A percentile compares a stretch with the other conserved stretches of the same genome.
phyloP scores from a whole-genome alignment of 805 yeast genomes.

The Cyberlindnera nakhonratchasimensis region DNA sequence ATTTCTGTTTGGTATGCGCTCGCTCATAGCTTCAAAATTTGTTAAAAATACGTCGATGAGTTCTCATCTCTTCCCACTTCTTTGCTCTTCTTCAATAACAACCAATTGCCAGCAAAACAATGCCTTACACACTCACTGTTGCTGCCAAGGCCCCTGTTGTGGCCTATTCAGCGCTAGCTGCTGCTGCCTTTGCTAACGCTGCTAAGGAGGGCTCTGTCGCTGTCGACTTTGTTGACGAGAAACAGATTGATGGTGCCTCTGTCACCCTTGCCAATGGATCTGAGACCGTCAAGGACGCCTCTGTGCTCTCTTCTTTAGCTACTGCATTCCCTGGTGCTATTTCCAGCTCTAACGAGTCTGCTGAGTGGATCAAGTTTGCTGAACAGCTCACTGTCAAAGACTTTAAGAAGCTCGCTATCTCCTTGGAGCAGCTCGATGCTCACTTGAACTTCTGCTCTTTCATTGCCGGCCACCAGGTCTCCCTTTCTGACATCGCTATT shows the following conservation, averaged over 20 bases:
- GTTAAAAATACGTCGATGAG: constrained; percentile 26
- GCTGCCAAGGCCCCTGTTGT: constrained; percentile 86
- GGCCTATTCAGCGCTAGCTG: constrained; percentile 75
- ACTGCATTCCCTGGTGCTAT: constrained; percentile 48
- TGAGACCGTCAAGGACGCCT: constrained; percentile 39
- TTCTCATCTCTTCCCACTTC: background rate
- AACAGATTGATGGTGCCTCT: constrained; percentile 50
- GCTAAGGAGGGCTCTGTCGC: constrained; percentile 48
- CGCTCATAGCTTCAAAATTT: background rate
- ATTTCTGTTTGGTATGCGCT: background rate
- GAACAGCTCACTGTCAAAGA: constrained; percentile 73
- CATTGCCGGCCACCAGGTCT: constrained; percentile 59
- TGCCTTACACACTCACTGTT: constrained; percentile 49
- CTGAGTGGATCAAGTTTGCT: constrained; percentile 67
- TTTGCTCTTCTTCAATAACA: background rate
- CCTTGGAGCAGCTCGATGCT: constrained; percentile 76
- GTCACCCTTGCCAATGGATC: constrained; percentile 45
- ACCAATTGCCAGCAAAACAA: constrained; percentile 11
- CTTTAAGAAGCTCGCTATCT: constrained; percentile 77
- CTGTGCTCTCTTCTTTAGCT: constrained; percentile 48
- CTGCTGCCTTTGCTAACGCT: constrained; percentile 69
- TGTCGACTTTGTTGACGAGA: constrained; percentile 70
- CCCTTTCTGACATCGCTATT: constrained; percentile 79
- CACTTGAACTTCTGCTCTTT: constrained; percentile 85
- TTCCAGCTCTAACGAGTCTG: constrained; percentile 34